These are phyloP conservation scores for Salicornia ramosissima DNA, from an alignment of 148 eudicot species.

Conservation along the genomic window DNA sequence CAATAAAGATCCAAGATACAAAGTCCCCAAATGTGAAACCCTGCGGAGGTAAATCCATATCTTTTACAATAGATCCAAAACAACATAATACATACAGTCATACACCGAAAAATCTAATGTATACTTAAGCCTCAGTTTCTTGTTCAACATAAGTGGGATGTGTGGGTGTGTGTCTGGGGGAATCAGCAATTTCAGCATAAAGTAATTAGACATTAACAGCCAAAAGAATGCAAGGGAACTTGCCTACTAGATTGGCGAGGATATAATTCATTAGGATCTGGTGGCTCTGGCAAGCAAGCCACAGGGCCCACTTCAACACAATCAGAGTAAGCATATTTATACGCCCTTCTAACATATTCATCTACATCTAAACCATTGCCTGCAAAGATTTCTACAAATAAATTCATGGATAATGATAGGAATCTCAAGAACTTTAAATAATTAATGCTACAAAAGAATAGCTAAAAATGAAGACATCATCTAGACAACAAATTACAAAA, in stretches of 20 bases:
- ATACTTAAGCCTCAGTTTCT: not conserved
- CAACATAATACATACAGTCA: constrained; percentile 5
- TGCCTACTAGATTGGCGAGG: constrained; percentile 91
- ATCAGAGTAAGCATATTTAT: constrained; percentile 94
- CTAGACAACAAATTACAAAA: not conserved
- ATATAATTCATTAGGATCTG: constrained; percentile 88
- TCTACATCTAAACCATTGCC: constrained; percentile 97
- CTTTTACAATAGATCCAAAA: constrained; percentile 10
- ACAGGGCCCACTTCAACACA: constrained; percentile 96
- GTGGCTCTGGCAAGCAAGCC: constrained; percentile 93
- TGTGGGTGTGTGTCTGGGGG: not conserved
- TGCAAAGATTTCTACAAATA: constrained; percentile 26
- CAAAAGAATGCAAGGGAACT: constrained; percentile 22
- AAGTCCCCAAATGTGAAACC: constrained; percentile 83
- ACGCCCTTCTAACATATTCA: constrained; percentile 94
- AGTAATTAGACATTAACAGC: not conserved
- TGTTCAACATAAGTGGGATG: not conserved
- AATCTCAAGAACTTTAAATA: not conserved
- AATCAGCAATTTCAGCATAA: not conserved
- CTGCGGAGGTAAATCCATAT: constrained; percentile 38
- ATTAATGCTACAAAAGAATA: not conserved
- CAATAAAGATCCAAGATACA: constrained; percentile 73
- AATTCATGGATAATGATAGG: not conserved
- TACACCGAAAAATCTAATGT: too few relatives aligned
- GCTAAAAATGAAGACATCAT: not conserved